Evolutionary conservation across 495 filamentous ascomycete species (phyloP).

Genomic region (Penicillium cataractarum): DNA sequence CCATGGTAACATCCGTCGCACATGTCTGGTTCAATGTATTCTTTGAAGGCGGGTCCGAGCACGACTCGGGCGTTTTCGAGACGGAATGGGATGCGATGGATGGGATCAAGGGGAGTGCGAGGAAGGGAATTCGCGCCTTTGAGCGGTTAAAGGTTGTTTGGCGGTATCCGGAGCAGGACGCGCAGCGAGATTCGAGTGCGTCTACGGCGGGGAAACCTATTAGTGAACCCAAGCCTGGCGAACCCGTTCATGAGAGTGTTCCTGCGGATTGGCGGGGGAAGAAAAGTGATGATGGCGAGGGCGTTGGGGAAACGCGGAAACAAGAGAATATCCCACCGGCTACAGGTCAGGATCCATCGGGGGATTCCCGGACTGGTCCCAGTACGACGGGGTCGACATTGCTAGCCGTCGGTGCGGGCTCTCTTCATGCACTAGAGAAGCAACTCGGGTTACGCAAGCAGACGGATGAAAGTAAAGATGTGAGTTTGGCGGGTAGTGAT

Average conservation of each 20-base stretch:
- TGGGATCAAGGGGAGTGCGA: conserved; percentile 76
- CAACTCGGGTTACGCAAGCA: conserved; percentile 67
- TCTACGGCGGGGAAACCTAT: conserved; percentile 46
- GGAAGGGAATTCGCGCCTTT: conserved; percentile 78
- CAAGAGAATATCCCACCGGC: conserved; percentile 13
- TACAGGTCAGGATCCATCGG: background rate
- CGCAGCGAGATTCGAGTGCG: conserved; percentile 24
- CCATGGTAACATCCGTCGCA: conserved; percentile 89
- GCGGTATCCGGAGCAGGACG: conserved; percentile 49
- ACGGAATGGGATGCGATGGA: conserved; percentile 69
- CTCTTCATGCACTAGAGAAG: conserved; percentile 45
- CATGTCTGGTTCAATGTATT: conserved; percentile 97
- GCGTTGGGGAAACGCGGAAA: background rate
- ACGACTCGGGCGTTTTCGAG: conserved; percentile 63
- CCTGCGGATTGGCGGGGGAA: conserved; percentile 73
- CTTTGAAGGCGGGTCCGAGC: conserved; percentile 81
- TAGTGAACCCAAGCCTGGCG: conserved; percentile 60
- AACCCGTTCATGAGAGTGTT: conserved; percentile 65
- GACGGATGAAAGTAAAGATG: conserved; percentile 59
- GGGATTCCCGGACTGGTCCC: conserved; percentile 8
- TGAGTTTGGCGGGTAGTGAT: conserved; percentile 68
- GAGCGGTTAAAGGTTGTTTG: conserved; percentile 90
- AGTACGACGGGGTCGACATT: conserved; percentile 6
- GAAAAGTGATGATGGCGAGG: background rate
- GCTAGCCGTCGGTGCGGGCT: conserved; percentile 15